phyloP scores from a whole-genome alignment of 495 filamentous ascomycete species.

The Aspergillus haitiensis region DNA sequence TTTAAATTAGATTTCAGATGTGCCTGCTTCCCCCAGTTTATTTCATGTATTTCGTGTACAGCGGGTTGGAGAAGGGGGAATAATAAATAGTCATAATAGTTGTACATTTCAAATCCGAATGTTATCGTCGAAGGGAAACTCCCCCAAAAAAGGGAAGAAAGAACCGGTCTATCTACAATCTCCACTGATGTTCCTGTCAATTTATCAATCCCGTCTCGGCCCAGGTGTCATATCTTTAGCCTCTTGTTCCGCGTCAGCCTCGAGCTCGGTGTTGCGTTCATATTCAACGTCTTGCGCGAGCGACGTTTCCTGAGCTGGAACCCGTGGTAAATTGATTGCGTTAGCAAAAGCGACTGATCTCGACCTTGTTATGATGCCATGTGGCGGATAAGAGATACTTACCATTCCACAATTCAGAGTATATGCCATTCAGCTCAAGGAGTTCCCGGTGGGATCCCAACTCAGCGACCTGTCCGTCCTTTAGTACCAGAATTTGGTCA shows the following conservation, averaged over 20 bases:
- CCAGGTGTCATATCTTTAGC: constrained; percentile 20
- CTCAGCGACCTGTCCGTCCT: constrained; percentile 80
- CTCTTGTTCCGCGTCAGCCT: constrained; percentile 21
- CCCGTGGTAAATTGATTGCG: not conserved
- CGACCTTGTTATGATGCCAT: constrained; percentile 12
- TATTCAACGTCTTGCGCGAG: constrained; percentile 36
- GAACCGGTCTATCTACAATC: too few species aligned
- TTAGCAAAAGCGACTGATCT: not conserved
- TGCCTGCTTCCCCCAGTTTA: too few species aligned
- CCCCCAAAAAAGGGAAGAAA: too few species aligned
- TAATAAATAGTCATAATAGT: too few species aligned
- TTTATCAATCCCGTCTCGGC: constrained; percentile 15
- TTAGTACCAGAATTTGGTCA: constrained; percentile 89
- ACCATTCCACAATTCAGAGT: constrained; percentile 90
- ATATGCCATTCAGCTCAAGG: constrained; percentile 76
- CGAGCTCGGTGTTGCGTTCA: constrained; percentile 29
- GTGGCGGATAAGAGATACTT: constrained; percentile 32
- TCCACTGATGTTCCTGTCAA: too few species aligned
- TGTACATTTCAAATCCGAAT: too few species aligned
- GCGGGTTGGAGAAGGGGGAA: too few species aligned
- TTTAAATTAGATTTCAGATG: too few species aligned
- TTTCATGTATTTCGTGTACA: too few species aligned
- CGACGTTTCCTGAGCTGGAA: constrained; percentile 48
- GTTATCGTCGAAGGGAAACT: too few species aligned
- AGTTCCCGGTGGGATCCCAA: constrained; percentile 81